Evolutionary conservation across 2,329 filamentous ascomycete genomes (phyloP).

Genomic region (Aspergillus melleus): DNA sequence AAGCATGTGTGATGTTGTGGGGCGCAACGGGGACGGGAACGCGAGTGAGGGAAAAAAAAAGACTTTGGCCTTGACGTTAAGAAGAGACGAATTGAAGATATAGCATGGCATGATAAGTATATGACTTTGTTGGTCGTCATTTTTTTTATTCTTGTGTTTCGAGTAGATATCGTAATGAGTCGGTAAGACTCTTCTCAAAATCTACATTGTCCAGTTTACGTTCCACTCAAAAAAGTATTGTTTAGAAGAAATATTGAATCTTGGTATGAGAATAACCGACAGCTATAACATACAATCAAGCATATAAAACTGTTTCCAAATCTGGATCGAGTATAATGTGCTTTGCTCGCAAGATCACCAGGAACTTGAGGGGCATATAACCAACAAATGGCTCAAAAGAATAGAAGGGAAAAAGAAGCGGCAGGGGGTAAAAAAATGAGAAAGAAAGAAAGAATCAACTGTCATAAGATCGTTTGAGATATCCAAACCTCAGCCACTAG

Average conservation of each 20-base stretch:
- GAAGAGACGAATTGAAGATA: constrained; percentile 20
- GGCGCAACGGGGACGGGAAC: constrained; percentile 1
- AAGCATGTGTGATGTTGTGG: background rate
- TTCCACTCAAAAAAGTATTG: background rate
- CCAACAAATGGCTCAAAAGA: too few relatives aligned
- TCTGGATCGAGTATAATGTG: background rate
- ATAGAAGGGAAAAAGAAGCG: background rate
- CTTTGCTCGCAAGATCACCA: too few relatives aligned
- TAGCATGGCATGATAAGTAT: constrained; percentile 29
- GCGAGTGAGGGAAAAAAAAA: constrained; percentile 5
- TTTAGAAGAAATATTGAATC: background rate
- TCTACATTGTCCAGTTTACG: background rate
- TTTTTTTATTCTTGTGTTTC: background rate
- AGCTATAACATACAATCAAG: background rate
- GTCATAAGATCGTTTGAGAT: background rate
- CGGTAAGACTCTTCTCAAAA: too few relatives aligned
- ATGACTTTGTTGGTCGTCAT: constrained; percentile 24
- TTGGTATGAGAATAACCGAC: too few relatives aligned
- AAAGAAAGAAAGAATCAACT: background rate
- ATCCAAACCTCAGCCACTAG: constrained; percentile 19
- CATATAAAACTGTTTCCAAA: background rate
- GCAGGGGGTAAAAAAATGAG: background rate
- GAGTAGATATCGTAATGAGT: background rate
- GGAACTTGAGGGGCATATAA: too few relatives aligned
- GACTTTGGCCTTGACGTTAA: background rate